Conservation (phyloP, 106 monocot species). For the Dioscorea zingiberensis region DNA sequence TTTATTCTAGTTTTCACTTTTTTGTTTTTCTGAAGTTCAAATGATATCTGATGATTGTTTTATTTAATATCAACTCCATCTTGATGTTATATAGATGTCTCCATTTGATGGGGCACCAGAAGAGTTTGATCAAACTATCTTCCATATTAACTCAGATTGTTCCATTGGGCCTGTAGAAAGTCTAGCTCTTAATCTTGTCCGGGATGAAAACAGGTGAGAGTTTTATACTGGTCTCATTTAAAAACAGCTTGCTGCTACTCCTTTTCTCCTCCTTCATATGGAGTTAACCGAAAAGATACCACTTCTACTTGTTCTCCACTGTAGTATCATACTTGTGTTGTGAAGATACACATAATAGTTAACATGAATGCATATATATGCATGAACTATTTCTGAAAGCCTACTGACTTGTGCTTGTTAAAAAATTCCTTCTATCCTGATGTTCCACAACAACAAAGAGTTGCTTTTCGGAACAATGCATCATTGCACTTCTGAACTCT, state of each 20-base stretch:
- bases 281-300: not conserved
- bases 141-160: conserved; percentile 46
- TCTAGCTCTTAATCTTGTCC: conserved; percentile 78
- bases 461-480: too few species aligned
- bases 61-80: not conserved
- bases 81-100: conserved; percentile 50
- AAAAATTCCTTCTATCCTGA: too few species aligned
- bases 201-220: conserved; percentile 65
- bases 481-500: too few species aligned
- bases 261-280: not conserved
- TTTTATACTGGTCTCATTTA: not conserved
- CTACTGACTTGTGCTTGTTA: too few species aligned
- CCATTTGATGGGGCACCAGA: conserved; percentile 84
- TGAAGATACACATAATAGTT: not conserved
- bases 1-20: not conserved
- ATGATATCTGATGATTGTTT: not conserved
- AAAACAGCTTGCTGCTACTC: not conserved
- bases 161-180: conserved; percentile 61
- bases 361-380: not conserved
- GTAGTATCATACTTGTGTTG: not conserved
- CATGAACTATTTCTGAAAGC: not conserved
- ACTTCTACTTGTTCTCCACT: not conserved
- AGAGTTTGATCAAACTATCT: conserved; percentile 98
- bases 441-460: too few species aligned
- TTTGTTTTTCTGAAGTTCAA: not conserved